Percentiles rank a stretch among this genome's conserved stretches.
These are phyloP conservation scores for Lolium perenne DNA, from an alignment of 176 grass and related monocot genomes.

Conservation along the genomic window DNA sequence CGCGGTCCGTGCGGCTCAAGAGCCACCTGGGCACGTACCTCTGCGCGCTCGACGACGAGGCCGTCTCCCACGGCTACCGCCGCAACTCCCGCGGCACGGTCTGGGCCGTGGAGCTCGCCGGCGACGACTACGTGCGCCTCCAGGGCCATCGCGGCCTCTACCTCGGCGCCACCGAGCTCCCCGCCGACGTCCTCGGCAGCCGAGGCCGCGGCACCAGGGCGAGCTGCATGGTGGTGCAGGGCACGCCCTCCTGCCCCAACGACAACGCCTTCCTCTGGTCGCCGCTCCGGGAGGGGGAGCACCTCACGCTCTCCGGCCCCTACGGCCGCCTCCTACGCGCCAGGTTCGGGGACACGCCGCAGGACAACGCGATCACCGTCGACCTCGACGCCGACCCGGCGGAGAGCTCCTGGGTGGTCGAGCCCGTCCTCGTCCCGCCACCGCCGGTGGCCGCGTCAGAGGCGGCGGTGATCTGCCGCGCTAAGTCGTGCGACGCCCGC, in stretches of 20 bases:
- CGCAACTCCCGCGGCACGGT: conserved; percentile 51
- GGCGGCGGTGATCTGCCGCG: conserved; percentile 9
- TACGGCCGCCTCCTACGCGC: conserved; percentile 54
- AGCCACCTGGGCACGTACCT: conserved; percentile 66
- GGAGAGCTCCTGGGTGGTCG: conserved; percentile 49
- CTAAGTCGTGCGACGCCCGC: conserved; percentile 44
- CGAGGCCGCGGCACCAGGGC: conserved; percentile 23
- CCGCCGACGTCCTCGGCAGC: conserved; percentile 25
- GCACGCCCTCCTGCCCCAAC: conserved; percentile 40
- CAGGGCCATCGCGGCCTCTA: conserved; percentile 45
- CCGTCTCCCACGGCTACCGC: conserved; percentile 57
- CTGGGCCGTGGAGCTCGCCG: conserved; percentile 47
- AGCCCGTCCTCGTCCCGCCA: conserved; percentile 33
- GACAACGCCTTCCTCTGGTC: conserved; percentile 62
- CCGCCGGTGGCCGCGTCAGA: neutral
- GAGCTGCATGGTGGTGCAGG: conserved; percentile 49
- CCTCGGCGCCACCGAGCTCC: conserved; percentile 49
- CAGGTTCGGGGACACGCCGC: conserved; percentile 37
- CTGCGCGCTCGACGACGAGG: conserved; percentile 43
- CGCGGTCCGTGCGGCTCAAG: conserved; percentile 38
- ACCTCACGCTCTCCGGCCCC: conserved; percentile 44
- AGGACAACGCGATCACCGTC: conserved; percentile 45
- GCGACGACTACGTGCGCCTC: conserved; percentile 48
- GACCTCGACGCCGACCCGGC: conserved; percentile 26
- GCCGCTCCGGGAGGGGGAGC: conserved; percentile 26